A percentile compares a stretch with the other conserved stretches of the same genome.
Evolutionary conservation across 768 basidiomycete species (phyloP).

Genomic region (Chalciporus sphaerocephalus): DNA sequence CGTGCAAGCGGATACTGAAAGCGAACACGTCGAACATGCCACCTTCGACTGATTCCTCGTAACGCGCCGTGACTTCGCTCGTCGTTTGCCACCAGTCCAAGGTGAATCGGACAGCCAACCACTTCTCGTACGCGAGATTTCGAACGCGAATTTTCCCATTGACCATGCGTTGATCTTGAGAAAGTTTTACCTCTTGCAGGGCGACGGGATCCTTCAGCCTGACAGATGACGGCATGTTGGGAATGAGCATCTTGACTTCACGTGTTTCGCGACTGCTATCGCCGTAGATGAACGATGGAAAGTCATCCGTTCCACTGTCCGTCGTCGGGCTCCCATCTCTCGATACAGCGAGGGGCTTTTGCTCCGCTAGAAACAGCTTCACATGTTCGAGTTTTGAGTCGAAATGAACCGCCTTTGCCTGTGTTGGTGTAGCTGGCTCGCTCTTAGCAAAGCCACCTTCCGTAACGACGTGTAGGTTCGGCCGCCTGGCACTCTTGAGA

Average conservation of each 20-base stretch:
- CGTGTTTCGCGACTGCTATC: slow-evolving; percentile 31
- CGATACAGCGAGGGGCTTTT: slow-evolving; percentile 91
- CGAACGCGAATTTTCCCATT: slow-evolving; percentile 73
- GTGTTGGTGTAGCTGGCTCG: slow-evolving; percentile 76
- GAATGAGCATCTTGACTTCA: slow-evolving; percentile 54
- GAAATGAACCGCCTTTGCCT: slow-evolving; percentile 86
- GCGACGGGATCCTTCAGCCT: slow-evolving; percentile 43
- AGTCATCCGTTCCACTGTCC: slow-evolving; percentile 79
- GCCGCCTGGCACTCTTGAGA: slow-evolving; percentile 66
- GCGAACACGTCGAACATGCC: slow-evolving; percentile 64
- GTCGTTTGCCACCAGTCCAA: slow-evolving; percentile 96
- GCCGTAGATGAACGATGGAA: slow-evolving; percentile 65
- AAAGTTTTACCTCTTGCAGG: slow-evolving; percentile 53
- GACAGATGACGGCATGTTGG: slow-evolving; percentile 57
- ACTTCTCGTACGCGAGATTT: slow-evolving; percentile 86
- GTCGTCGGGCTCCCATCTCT: slow-evolving; percentile 86
- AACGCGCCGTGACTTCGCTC: slow-evolving; percentile 81
- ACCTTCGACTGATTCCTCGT: slow-evolving; percentile 41
- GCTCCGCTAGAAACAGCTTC: slow-evolving; percentile 90
- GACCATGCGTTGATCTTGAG: slow-evolving; percentile 50
- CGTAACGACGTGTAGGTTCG: slow-evolving; percentile 52
- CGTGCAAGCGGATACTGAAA: slow-evolving; percentile 73
- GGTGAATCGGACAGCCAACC: slow-evolving; percentile 86
- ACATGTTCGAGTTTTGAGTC: slow-evolving; percentile 89
- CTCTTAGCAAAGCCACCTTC: slow-evolving; percentile 52